phyloP scores from a whole-genome alignment of 768 basidiomycete species.

The Baorangia bicolor region DNA sequence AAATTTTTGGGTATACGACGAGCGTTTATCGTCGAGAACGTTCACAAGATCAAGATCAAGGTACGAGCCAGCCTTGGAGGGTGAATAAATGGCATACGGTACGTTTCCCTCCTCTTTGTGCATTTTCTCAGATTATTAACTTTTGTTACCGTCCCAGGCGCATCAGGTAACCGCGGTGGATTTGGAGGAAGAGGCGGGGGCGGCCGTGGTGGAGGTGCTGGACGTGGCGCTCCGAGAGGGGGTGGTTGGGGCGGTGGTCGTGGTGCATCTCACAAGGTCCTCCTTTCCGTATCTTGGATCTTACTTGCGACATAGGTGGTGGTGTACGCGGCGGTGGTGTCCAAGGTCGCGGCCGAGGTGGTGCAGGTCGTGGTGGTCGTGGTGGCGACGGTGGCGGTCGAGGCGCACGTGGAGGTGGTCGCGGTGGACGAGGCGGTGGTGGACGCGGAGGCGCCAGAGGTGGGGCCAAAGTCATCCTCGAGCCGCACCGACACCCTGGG shows the following conservation, averaged over 20 bases:
- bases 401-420: slow-evolving; percentile 45
- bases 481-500: slow-evolving; percentile 92
- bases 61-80: slow-evolving; percentile 13
- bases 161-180: slow-evolving; percentile 75
- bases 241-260: slow-evolving; percentile 44
- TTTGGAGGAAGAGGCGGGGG: slow-evolving; percentile 49
- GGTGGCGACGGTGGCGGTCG: slow-evolving; percentile 47
- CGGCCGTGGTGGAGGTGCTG: slow-evolving; percentile 38
- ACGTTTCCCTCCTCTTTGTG: neutral
- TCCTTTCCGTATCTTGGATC: neutral
- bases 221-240: slow-evolving; percentile 40
- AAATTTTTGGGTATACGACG: slow-evolving; percentile 12
- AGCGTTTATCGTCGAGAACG: neutral
- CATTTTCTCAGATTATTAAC: neutral
- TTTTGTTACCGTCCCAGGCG: slow-evolving; percentile 35
- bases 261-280: slow-evolving; percentile 20
- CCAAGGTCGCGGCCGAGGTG: slow-evolving; percentile 33
- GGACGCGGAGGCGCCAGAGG: slow-evolving; percentile 75
- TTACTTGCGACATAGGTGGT: slow-evolving; percentile 7
- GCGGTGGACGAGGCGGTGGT: slow-evolving; percentile 56
- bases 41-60: slow-evolving; percentile 15
- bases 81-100: slow-evolving; percentile 38
- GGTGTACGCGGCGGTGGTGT: slow-evolving; percentile 28
- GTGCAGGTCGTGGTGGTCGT: slow-evolving; percentile 39
- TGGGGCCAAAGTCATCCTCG: slow-evolving; percentile 86